Percentiles rank a stretch among this genome's conserved stretches.
These are phyloP conservation scores for Pholiota microspora DNA, from an alignment of 768 basidiomycete species.

Conservation along the genomic window DNA sequence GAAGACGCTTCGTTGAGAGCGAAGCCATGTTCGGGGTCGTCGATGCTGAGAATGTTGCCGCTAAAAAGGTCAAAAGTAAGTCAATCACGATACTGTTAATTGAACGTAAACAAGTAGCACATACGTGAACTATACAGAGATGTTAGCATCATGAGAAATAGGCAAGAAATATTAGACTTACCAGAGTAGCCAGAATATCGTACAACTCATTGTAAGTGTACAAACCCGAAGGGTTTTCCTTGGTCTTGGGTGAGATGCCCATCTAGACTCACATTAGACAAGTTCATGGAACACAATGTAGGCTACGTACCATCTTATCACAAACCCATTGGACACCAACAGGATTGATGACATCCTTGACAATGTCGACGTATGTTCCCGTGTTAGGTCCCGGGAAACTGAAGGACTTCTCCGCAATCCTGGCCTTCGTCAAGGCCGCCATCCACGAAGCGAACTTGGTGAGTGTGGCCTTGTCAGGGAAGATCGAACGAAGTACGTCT, in stretches of 20 bases:
- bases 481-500: constrained; percentile 31
- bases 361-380: constrained; percentile 43
- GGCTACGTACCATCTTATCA: constrained; percentile 18
- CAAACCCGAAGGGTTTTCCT: constrained; percentile 38
- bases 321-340: constrained; percentile 38
- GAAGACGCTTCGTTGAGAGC: constrained; percentile 11
- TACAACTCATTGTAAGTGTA: constrained; percentile 48
- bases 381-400: constrained; percentile 26
- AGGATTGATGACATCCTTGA: constrained; percentile 47
- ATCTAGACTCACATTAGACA: constrained; percentile 23
- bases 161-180: no score
- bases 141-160: no score
- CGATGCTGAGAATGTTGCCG: constrained; percentile 10
- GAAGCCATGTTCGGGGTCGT: constrained; percentile 8
- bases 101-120: neutral
- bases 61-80: constrained; percentile 1
- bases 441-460: constrained; percentile 28
- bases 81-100: neutral
- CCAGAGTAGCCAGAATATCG: constrained; percentile 39
- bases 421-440: constrained; percentile 22
- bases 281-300: neutral
- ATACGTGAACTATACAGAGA: constrained; percentile 22
- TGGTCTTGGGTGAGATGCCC: constrained; percentile 47
- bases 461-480: constrained; percentile 31
- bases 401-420: constrained; percentile 29